Evolutionary conservation across 2,329 filamentous ascomycete species (phyloP), one percentile per base, ranked within the genome.

Genomic region (Aspergillus ibericus): DNA sequence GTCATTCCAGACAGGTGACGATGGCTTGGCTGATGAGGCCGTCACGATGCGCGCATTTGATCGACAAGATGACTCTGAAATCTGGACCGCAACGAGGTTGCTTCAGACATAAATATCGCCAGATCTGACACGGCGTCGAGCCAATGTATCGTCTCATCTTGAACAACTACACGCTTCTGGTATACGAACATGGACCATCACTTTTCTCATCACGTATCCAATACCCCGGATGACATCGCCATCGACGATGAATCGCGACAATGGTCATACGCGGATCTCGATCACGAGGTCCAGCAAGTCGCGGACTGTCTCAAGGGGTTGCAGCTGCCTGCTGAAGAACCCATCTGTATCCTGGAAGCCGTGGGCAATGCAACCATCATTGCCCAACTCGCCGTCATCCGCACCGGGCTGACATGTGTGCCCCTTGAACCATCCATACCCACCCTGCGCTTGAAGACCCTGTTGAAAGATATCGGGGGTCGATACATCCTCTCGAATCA

Each of bases 361-460:
- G 32, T 57, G 6, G 46, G 46, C 1, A 25, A n/a, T 18, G 53
- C 27, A 5, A 18, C 49, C 6, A 18, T 60, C n/a, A 51, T 60
- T 49, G 55, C 58, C 12, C 58, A 60, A 29, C 44, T 60, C 5
- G 58, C 58, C 27, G 13, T 51, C 36, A 55, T 60, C 12, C 46
- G 50, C 4, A 35, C 51, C 16, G 53, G 51, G 16, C 9, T 60
- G 50, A 60, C 58, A 29, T 58, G 58, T 13, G 46, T 60, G 4
- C 55, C 58, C 3, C 4, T 60, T 5, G 50, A 50, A 15, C 50
- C 55, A 29, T 54, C 35, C 18, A 58, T 22, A 1, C 58, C 58
- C 16, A 32, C 27, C 15, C 44, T 54, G 18, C 58, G 58, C 9
- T 35, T 58, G 12, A 51, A 15, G 18, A 25, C 44, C 7, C 53